phyloP scores from a whole-genome alignment of 345 rosid genomes.

The Microcos paniculata region DNA sequence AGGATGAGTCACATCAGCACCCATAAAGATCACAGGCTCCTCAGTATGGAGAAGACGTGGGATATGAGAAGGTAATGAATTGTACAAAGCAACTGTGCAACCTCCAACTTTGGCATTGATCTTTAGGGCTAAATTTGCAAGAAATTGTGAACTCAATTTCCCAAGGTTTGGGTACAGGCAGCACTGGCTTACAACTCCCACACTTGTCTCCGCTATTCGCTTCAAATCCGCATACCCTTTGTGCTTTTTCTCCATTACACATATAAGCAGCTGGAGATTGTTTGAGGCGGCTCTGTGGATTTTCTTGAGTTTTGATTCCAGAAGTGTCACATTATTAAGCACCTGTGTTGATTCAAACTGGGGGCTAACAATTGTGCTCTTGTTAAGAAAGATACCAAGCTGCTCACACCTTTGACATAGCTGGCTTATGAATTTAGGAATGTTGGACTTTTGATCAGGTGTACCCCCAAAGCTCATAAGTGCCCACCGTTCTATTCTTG shows the following conservation, averaged over 20 bases:
- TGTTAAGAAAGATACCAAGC: slow-evolving; percentile 77
- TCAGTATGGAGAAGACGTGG: slow-evolving; percentile 63
- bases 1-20: slow-evolving; percentile 97
- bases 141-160: slow-evolving; percentile 81
- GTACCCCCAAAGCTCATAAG: slow-evolving; percentile 88
- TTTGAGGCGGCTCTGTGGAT: slow-evolving; percentile 61
- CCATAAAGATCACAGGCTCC: slow-evolving; percentile 96
- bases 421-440: slow-evolving; percentile 78
- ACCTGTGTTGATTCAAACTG: slow-evolving; percentile 69
- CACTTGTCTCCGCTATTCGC: slow-evolving; percentile 85
- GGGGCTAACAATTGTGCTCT: slow-evolving; percentile 51
- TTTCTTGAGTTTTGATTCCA: slow-evolving; percentile 75
- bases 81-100: slow-evolving; percentile 78
- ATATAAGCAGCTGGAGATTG: slow-evolving; percentile 77
- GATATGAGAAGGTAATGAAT: slow-evolving; percentile 73
- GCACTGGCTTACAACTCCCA: slow-evolving; percentile 87
- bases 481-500: slow-evolving; percentile 76
- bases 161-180: slow-evolving; percentile 83
- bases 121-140: slow-evolving; percentile 90
- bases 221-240: slow-evolving; percentile 90
- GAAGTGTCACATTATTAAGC: slow-evolving; percentile 67
- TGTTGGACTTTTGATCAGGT: slow-evolving; percentile 63
- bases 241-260: slow-evolving; percentile 94
- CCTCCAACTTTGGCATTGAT: slow-evolving; percentile 98
- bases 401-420: slow-evolving; percentile 87